Evolutionary conservation across 2,329 filamentous ascomycete genomes (phyloP).

Genomic region (Tolypocladium ovalisporum): DNA sequence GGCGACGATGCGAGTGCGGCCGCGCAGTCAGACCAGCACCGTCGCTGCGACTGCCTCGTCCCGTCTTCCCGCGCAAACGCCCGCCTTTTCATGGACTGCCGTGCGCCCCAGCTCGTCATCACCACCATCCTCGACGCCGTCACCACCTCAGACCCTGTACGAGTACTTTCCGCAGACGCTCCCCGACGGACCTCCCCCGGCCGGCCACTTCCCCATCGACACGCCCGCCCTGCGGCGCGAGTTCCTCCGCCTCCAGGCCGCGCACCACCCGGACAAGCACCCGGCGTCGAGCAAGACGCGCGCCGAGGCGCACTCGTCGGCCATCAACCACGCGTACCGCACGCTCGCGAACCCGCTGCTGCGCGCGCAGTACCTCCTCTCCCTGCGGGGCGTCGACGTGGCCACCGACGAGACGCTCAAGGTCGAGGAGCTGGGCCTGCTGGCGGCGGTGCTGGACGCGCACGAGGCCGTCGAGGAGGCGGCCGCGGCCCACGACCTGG

Average conservation of each 20-base stretch:
- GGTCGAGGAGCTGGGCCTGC: conserved; percentile 54
- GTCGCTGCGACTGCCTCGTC: background rate
- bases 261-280: conserved; percentile 63
- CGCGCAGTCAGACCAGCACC: background rate
- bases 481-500: conserved; percentile 52
- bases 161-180: conserved; percentile 77
- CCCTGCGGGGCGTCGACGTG: conserved; percentile 64
- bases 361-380: conserved; percentile 81
- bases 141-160: conserved; percentile 53
- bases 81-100: conserved; percentile 3
- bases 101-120: conserved; percentile 4
- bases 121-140: background rate
- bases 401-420: conserved; percentile 67
- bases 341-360: conserved; percentile 69
- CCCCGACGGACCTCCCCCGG: conserved; percentile 65
- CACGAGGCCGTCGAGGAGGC: conserved; percentile 67
- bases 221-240: conserved; percentile 62
- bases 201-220: conserved; percentile 66
- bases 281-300: conserved; percentile 40
- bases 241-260: conserved; percentile 74
- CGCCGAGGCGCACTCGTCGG: conserved; percentile 68
- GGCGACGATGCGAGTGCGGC: background rate
- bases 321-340: conserved; percentile 86
- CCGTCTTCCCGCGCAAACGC: background rate
- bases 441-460: conserved; percentile 73